Conservation (phyloP, 1,139 yeast genomes). For the Geotrichum klebahnii region DNA sequence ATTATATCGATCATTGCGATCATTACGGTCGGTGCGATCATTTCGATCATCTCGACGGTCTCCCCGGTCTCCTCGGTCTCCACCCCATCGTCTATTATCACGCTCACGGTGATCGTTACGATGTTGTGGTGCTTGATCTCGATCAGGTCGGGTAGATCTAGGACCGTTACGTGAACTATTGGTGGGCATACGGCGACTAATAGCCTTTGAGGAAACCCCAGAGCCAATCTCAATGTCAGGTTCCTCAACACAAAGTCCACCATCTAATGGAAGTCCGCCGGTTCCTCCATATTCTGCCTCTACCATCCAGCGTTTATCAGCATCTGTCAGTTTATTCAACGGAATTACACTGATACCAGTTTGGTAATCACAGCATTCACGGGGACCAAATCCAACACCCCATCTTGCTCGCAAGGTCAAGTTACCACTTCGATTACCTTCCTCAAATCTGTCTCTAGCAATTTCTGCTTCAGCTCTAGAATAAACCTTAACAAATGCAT, state of each 20-base stretch:
- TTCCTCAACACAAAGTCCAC: conserved; percentile 87
- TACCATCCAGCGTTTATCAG: conserved; percentile 85
- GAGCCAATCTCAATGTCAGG: conserved; percentile 96
- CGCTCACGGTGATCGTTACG: conserved; percentile 20
- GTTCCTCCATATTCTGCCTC: conserved; percentile 97
- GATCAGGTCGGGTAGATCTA: conserved; percentile 49
- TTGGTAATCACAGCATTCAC: conserved; percentile 95
- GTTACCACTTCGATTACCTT: conserved; percentile 51
- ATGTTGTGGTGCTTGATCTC: conserved; percentile 27
- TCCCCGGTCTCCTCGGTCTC: conserved; percentile 13
- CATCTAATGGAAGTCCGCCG: conserved; percentile 76
- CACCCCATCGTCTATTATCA: conserved; percentile 7
- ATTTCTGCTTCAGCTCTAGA: conserved; percentile 91
- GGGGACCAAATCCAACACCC: conserved; percentile 99
- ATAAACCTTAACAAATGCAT: conserved; percentile 94
- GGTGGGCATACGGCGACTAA: conserved; percentile 42
- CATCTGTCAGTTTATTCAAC: conserved; percentile 80
- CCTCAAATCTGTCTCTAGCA: conserved; percentile 49
- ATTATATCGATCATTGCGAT: conserved; percentile 13
- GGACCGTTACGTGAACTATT: conserved; percentile 82
- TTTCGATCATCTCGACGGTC: conserved; percentile 6
- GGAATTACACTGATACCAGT: conserved; percentile 88
- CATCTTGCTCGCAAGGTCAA: conserved; percentile 74
- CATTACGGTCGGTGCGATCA: conserved; percentile 11
- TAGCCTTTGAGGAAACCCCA: conserved; percentile 90